Evolutionary conservation across 495 filamentous ascomycete genomes (phyloP).

Genomic region (Astrothelium subdiscretum): DNA sequence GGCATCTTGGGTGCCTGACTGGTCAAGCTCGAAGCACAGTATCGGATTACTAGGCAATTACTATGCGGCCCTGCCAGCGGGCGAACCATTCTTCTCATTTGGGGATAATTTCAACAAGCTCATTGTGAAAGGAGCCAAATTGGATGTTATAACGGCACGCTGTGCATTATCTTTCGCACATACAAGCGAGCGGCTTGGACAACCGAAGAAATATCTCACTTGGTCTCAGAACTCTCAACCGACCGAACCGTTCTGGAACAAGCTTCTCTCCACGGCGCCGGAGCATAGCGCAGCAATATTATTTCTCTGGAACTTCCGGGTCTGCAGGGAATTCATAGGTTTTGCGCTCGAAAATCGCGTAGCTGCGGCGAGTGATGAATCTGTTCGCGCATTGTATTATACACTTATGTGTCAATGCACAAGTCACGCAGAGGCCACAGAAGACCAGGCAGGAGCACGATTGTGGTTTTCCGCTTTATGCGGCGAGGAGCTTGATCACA

Average conservation of each 20-base stretch:
- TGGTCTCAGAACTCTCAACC: neutral
- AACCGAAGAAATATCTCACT: neutral
- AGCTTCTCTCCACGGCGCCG: neutral
- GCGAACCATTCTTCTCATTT: neutral
- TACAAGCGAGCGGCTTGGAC: neutral
- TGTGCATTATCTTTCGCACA: neutral
- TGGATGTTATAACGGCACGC: neutral
- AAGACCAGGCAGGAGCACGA: neutral
- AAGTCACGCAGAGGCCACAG: neutral
- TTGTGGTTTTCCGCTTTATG: neutral
- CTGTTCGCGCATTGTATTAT: neutral
- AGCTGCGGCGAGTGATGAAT: neutral
- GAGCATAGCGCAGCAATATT: neutral
- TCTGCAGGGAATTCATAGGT: neutral
- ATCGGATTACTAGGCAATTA: neutral
- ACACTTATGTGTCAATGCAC: neutral
- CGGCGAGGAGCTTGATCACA: neutral
- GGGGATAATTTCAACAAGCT: neutral
- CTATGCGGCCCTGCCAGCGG: neutral
- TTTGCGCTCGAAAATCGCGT: neutral
- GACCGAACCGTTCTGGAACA: neutral
- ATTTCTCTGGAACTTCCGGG: neutral
- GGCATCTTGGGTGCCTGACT: neutral
- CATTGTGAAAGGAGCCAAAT: neutral
- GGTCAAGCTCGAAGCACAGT: neutral